These are phyloP conservation scores for Morella rubra DNA, from an alignment of 306 rosid species.

Conservation along the genomic window DNA sequence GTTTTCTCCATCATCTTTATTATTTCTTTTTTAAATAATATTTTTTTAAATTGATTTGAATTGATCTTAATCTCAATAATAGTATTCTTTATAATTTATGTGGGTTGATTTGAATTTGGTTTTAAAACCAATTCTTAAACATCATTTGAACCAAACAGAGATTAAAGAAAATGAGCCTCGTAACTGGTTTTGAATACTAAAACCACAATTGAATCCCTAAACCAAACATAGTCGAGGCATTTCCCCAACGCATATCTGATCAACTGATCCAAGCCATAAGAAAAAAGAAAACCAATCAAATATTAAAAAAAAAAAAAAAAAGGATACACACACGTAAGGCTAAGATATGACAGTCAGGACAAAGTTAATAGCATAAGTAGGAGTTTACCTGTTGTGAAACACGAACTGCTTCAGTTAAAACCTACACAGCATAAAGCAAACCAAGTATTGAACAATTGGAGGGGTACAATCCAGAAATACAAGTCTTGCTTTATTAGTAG, in stretches of 20 bases:
- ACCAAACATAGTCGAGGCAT: background rate
- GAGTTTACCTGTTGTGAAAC: constrained; percentile 83
- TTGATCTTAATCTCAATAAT: too few species aligned
- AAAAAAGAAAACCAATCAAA: background rate
- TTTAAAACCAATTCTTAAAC: too few species aligned
- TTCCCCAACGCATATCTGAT: background rate
- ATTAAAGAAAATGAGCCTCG: too few species aligned
- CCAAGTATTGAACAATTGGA: constrained; percentile 15
- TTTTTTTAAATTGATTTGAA: too few species aligned
- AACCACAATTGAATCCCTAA: too few species aligned
- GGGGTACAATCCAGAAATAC: constrained; percentile 9
- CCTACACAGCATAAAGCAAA: constrained; percentile 52
- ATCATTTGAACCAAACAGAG: too few species aligned
- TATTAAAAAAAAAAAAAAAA: background rate
- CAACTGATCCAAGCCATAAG: background rate
- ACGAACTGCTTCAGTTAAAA: constrained; percentile 91
- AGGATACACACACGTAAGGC: background rate
- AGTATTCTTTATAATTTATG: too few species aligned
- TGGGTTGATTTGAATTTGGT: too few species aligned
- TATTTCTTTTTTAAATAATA: too few species aligned
- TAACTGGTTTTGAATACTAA: too few species aligned
- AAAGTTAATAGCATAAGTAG: constrained; percentile 1
- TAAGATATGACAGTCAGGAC: background rate
- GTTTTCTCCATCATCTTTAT: too few species aligned
- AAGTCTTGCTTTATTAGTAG: constrained; percentile 7